These are phyloP conservation scores for Calamus simplicifolius DNA, from an alignment of 176 grass and related monocot genomes.

Conservation along the genomic window DNA sequence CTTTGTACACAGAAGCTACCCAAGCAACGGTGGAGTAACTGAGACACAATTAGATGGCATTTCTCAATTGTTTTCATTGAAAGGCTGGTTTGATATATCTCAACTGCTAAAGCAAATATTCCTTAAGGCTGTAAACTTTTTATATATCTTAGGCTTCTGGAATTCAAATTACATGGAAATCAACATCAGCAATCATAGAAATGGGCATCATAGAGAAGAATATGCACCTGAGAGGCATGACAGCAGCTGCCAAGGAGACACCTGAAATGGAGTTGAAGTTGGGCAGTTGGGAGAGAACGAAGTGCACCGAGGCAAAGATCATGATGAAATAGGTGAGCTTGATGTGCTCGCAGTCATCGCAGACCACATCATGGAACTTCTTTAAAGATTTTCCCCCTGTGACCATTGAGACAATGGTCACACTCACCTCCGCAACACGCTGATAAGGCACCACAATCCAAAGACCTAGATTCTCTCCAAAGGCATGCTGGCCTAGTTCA, in stretches of 20 bases:
- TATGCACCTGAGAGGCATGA: constrained; percentile 66
- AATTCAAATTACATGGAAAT: too few species aligned
- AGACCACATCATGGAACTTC: constrained; percentile 87
- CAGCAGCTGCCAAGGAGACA: constrained; percentile 75
- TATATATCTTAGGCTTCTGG: too few species aligned
- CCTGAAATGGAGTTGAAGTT: constrained; percentile 96
- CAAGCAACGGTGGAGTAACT: constrained; percentile 90
- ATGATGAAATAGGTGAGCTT: constrained; percentile 89
- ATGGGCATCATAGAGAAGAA: too few species aligned
- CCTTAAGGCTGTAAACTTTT: too few species aligned
- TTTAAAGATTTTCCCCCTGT: constrained; percentile 78
- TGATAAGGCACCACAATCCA: constrained; percentile 90
- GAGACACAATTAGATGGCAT: background rate
- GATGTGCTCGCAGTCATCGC: constrained; percentile 47
- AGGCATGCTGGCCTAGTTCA: constrained; percentile 86
- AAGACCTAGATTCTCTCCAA: constrained; percentile 67
- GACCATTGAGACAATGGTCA: constrained; percentile 97
- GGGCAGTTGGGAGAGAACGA: constrained; percentile 73
- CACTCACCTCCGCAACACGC: constrained; percentile 68
- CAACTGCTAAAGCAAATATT: too few species aligned
- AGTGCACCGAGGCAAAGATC: constrained; percentile 80
- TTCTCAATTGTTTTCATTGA: too few species aligned
- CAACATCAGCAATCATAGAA: too few species aligned
- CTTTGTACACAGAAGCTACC: constrained; percentile 67
- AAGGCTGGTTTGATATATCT: too few species aligned